Evolutionary conservation across 768 basidiomycete species (phyloP).

Genomic region (Gymnopilus junonius): DNA sequence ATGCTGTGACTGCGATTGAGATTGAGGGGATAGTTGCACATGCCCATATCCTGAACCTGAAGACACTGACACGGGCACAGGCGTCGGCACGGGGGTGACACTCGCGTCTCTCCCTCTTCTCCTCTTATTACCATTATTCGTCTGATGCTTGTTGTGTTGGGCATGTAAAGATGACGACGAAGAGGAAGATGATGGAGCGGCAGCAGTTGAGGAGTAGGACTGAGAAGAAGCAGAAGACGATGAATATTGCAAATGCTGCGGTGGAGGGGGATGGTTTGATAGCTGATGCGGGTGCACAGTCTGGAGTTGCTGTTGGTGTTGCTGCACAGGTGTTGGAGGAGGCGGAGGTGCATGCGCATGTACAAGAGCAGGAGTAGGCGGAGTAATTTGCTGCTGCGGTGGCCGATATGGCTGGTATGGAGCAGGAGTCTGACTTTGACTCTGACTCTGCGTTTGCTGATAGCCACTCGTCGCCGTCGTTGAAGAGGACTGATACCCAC

Average conservation of each 20-base stretch:
- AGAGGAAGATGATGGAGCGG: background rate
- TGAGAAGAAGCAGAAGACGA: slow-evolving; percentile 9
- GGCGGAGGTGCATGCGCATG: background rate
- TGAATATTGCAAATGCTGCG: background rate
- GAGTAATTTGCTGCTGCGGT: slow-evolving; percentile 8
- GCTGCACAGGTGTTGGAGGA: background rate
- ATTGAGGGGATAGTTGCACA: background rate
- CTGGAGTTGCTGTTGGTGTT: slow-evolving; percentile 13
- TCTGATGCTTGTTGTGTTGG: background rate
- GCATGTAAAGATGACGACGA: background rate
- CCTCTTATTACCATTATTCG: background rate
- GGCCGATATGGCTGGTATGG: slow-evolving; percentile 18
- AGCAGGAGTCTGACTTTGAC: slow-evolving; percentile 25
- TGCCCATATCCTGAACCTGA: background rate
- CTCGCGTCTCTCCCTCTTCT: slow-evolving; percentile 3
- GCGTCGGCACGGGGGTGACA: background rate
- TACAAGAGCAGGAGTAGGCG: background rate
- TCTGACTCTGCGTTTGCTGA: slow-evolving; percentile 10
- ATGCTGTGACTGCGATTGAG: background rate
- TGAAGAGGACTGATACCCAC: background rate
- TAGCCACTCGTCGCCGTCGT: background rate
- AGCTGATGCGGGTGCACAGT: slow-evolving; percentile 10
- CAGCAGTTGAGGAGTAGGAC: background rate
- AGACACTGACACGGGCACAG: background rate
- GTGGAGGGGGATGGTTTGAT: background rate